Evolutionary conservation across 345 rosid genomes (phyloP).

Genomic region (Linum lewisii): DNA sequence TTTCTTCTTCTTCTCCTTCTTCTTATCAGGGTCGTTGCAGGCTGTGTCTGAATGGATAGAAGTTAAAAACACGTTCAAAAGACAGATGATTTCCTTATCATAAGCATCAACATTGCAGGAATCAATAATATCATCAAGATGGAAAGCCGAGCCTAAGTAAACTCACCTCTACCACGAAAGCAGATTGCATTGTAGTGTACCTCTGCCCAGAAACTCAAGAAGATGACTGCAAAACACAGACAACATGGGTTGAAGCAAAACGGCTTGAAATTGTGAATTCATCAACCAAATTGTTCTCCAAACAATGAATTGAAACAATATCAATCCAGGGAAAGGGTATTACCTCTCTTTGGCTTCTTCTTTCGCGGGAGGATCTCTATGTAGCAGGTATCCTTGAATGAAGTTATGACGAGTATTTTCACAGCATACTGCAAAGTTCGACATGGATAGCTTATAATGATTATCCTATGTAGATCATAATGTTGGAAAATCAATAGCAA

Average conservation of each 20-base stretch:
- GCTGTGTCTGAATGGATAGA: conserved; percentile 30
- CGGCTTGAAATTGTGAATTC: neutral
- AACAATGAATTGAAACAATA: conserved; percentile 7
- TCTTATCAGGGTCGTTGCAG: conserved; percentile 15
- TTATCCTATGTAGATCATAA: neutral
- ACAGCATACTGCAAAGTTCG: conserved; percentile 49
- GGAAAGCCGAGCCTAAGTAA: neutral
- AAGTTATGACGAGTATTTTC: conserved; percentile 68
- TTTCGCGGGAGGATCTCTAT: conserved; percentile 75
- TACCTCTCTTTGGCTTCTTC: conserved; percentile 62
- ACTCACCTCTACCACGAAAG: conserved; percentile 43
- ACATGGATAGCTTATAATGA: neutral
- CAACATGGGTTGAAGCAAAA: neutral
- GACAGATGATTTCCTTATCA: conserved; percentile 3
- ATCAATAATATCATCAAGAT: neutral
- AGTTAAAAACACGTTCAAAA: conserved; percentile 2
- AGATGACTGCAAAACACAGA: conserved; percentile 41
- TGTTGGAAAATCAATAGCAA: neutral
- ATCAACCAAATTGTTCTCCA: neutral
- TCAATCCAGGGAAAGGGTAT: conserved; percentile 4
- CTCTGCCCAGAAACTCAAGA: conserved; percentile 94
- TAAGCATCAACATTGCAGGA: neutral
- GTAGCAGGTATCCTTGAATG: conserved; percentile 80
- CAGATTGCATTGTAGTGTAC: conserved; percentile 96
- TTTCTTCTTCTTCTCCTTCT: conserved; percentile 55